Conservation (phyloP, 2,329 filamentous ascomycete species). For the Teratosphaeria nubilosa region DNA sequence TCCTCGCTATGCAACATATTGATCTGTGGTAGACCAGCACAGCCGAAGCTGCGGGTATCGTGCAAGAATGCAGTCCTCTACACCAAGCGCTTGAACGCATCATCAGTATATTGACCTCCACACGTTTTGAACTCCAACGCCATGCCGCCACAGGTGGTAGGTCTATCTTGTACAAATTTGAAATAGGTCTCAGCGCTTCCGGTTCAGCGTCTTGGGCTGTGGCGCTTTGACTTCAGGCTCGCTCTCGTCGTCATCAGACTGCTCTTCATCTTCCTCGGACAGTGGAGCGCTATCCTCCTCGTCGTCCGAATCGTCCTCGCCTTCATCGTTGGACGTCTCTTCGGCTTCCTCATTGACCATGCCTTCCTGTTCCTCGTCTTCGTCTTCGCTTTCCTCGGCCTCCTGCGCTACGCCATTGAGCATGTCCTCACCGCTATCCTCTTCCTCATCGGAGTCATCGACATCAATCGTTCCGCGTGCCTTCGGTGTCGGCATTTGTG, state of each 20-base stretch:
- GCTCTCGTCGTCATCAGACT: constrained; percentile 8
- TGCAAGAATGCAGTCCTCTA: constrained; percentile 1
- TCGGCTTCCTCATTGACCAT: constrained; percentile 12
- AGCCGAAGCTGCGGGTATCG: background rate
- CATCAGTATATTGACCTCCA: background rate
- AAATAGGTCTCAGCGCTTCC: constrained; percentile 9
- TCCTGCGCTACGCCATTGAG: constrained; percentile 11
- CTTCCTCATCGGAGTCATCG: constrained; percentile 8
- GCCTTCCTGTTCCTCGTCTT: constrained; percentile 27
- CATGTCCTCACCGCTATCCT: constrained; percentile 6
- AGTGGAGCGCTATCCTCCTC: constrained; percentile 5
- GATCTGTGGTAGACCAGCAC: background rate
- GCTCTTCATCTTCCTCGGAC: constrained; percentile 5
- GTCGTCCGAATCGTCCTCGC: constrained; percentile 10
- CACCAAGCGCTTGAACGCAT: background rate
- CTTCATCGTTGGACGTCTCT: constrained; percentile 11
- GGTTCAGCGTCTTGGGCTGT: constrained; percentile 11
- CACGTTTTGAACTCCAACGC: background rate
- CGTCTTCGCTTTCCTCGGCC: constrained; percentile 31
- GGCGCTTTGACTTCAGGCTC: constrained; percentile 10
- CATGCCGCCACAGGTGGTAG: background rate
- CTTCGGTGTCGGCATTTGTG: constrained; percentile 1
- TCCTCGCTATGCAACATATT: constrained; percentile 1
- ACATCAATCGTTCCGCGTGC: constrained; percentile 1
- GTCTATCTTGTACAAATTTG: constrained; percentile 1